Evolutionary conservation across 2,329 filamentous ascomycete species (phyloP).

Genomic region (Rhexocercosporidium sp.): DNA sequence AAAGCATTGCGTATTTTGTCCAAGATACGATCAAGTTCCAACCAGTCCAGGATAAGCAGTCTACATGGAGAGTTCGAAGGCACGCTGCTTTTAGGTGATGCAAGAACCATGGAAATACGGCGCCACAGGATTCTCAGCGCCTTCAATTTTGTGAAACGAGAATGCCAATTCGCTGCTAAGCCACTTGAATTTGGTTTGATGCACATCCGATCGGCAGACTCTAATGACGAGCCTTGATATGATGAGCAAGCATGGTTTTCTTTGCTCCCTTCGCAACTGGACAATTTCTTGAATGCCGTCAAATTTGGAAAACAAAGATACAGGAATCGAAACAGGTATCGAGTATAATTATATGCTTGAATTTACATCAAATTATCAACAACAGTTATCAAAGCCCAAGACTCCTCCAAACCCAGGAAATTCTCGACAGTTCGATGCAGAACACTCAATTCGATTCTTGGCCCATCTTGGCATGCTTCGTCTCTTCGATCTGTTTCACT

Average conservation of each 20-base stretch:
- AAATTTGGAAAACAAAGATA: too few species aligned
- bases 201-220: neutral
- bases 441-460: neutral
- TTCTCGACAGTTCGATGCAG: neutral
- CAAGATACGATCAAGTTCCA: neutral
- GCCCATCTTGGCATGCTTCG: neutral
- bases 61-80: neutral
- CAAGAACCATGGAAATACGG: neutral
- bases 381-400: neutral
- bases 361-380: too few species aligned
- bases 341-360: too few species aligned
- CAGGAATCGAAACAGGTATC: too few species aligned
- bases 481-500: neutral
- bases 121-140: neutral
- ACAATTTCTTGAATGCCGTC: too few species aligned
- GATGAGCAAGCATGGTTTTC: neutral
- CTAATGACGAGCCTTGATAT: neutral
- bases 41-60: neutral
- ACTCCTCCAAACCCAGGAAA: too few species aligned
- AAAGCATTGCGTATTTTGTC: neutral
- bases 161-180: neutral
- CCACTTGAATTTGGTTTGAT: neutral
- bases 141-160: neutral
- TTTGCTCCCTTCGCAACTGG: neutral
- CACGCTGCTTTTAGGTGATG: neutral